A percentile compares a stretch with the other conserved stretches of the same genome.
These are phyloP conservation scores for Penicillium glabrum DNA, from an alignment of 2,329 filamentous ascomycete genomes.

Conservation along the genomic window DNA sequence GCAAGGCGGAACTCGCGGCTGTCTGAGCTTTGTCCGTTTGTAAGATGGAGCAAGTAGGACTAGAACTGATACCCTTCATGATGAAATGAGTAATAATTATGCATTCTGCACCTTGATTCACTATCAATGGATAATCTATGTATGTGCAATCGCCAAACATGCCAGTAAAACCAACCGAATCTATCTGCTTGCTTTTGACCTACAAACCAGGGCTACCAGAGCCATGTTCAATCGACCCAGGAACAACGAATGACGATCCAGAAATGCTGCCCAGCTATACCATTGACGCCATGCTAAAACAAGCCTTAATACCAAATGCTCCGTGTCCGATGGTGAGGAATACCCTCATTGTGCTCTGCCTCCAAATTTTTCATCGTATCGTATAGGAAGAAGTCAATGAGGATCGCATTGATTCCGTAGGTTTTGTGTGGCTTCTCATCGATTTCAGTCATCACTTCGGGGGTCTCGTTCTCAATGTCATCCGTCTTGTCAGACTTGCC, in stretches of 20 bases:
- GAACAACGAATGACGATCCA: not conserved
- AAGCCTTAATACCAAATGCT: constrained; percentile 82
- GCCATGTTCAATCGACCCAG: not conserved
- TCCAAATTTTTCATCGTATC: constrained; percentile 90
- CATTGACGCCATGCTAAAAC: not conserved
- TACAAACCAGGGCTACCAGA: constrained; percentile 5
- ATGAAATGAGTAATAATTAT: constrained; percentile 1
- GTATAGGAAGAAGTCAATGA: constrained; percentile 97
- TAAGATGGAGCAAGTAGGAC: not conserved
- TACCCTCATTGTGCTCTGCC: constrained; percentile 51
- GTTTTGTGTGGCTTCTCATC: constrained; percentile 19
- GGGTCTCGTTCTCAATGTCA: not conserved
- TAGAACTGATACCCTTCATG: constrained; percentile 22
- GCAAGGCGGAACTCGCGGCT: constrained; percentile 11
- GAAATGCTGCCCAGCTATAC: not conserved
- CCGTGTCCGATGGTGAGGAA: constrained; percentile 84
- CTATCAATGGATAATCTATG: not conserved
- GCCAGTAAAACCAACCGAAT: not conserved
- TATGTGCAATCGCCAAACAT: not conserved
- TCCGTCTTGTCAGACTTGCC: constrained; percentile 1
- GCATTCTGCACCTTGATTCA: not conserved
- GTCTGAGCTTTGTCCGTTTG: constrained; percentile 8
- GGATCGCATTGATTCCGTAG: constrained; percentile 71
- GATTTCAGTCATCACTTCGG: not conserved
- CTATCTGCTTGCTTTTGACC: constrained; percentile 3